Percentiles rank a stretch among this genome's conserved stretches.
These are phyloP conservation scores for Cystobasidium onofrii DNA, from an alignment of 768 basidiomycete species.

Conservation along the genomic window DNA sequence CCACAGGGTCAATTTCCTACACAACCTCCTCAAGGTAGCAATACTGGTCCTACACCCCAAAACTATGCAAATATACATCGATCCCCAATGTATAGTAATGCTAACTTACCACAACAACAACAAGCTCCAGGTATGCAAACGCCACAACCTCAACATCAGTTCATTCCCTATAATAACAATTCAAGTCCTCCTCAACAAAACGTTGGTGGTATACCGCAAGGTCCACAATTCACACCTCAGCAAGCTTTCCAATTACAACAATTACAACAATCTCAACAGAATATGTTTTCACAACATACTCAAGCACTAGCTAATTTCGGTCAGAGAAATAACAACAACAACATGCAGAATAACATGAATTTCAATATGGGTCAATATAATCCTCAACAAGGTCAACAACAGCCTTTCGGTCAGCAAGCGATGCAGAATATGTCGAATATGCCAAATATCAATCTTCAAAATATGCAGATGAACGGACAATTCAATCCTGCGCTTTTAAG, in stretches of 20 bases:
- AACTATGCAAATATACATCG: constrained; percentile 14
- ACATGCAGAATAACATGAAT: constrained; percentile 3
- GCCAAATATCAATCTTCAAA: neutral
- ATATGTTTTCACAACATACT: neutral
- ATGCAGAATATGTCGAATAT: constrained; percentile 10
- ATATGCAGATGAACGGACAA: constrained; percentile 13
- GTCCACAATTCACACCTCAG: constrained; percentile 3
- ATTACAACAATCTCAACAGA: neutral
- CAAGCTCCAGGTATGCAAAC: constrained; percentile 3
- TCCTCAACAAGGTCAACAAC: constrained; percentile 12
- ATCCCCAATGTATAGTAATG: constrained; percentile 1
- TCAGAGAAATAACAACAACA: neutral
- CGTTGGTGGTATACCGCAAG: neutral
- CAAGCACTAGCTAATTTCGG: neutral
- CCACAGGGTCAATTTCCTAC: constrained; percentile 7
- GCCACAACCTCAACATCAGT: neutral
- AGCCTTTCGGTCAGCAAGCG: constrained; percentile 1
- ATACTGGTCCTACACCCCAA: neutral
- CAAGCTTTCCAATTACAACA: constrained; percentile 13
- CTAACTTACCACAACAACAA: constrained; percentile 3
- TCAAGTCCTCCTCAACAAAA: neutral
- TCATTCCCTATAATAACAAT: neutral
- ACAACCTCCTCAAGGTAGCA: neutral
- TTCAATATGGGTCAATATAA: neutral
- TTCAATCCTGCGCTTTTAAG: constrained; percentile 4